Percentiles rank a stretch among this genome's conserved stretches.
phyloP scores from a whole-genome alignment of 768 basidiomycete genomes.

The Steccherinum ochraceum region DNA sequence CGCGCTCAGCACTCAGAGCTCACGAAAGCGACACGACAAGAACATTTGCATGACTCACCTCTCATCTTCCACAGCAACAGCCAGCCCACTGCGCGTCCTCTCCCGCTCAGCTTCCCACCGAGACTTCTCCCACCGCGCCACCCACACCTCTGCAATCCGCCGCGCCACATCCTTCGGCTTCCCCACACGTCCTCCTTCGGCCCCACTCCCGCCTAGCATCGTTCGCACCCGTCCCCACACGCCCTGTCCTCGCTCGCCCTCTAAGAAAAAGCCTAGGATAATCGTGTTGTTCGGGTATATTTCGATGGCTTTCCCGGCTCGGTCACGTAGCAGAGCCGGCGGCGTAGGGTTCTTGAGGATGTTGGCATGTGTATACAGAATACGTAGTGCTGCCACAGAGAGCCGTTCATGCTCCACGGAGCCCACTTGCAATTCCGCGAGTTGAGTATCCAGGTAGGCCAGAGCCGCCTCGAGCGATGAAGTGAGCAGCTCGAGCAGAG shows the following conservation, averaged over 20 bases:
- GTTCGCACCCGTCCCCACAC: slow-evolving; percentile 69
- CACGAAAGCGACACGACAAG: not conserved
- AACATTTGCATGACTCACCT: slow-evolving; percentile 43
- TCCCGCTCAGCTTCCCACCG: slow-evolving; percentile 68
- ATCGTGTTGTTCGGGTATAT: slow-evolving; percentile 66
- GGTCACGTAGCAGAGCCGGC: slow-evolving; percentile 51
- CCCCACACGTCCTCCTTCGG: slow-evolving; percentile 32
- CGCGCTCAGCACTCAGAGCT: not conserved
- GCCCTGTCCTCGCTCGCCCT: slow-evolving; percentile 70
- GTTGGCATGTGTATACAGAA: slow-evolving; percentile 56
- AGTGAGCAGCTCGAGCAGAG: slow-evolving; percentile 58
- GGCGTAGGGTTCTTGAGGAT: slow-evolving; percentile 51
- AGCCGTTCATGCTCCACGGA: slow-evolving; percentile 44
- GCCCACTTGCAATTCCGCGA: slow-evolving; percentile 16
- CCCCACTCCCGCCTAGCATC: slow-evolving; percentile 48
- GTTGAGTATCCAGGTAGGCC: slow-evolving; percentile 28
- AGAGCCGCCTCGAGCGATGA: slow-evolving; percentile 36
- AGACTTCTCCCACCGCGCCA: slow-evolving; percentile 71
- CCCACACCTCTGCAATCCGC: slow-evolving; percentile 67
- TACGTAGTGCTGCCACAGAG: slow-evolving; percentile 44
- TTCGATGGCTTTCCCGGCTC: slow-evolving; percentile 47
- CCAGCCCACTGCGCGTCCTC: slow-evolving; percentile 58
- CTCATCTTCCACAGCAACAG: slow-evolving; percentile 56
- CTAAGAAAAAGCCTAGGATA: slow-evolving; percentile 67
- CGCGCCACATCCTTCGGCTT: slow-evolving; percentile 52